These are phyloP conservation scores for Fusarium mundagurra DNA, from an alignment of 2,329 filamentous ascomycete species.

Conservation along the genomic window DNA sequence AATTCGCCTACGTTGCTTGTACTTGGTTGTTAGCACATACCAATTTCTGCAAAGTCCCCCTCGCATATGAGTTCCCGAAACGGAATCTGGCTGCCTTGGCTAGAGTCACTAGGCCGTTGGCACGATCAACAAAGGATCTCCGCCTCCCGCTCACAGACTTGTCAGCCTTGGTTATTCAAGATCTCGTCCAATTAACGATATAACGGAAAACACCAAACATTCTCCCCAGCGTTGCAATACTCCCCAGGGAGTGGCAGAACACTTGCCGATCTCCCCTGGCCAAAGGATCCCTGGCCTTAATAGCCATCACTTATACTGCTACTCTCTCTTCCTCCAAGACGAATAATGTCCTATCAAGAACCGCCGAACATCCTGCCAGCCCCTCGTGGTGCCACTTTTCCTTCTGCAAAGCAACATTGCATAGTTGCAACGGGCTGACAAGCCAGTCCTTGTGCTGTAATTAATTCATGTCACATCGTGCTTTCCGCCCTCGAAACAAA, in stretches of 20 bases:
- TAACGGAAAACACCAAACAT: conserved; percentile 29
- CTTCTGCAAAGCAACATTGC: conserved; percentile 33
- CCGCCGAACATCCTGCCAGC: conserved; percentile 26
- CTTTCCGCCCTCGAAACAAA: conserved; percentile 35
- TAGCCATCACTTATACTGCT: conserved; percentile 1
- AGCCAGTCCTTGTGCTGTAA: conserved; percentile 30
- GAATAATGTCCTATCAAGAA: conserved; percentile 22
- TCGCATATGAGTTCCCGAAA: conserved; percentile 16
- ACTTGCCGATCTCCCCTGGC: conserved; percentile 18
- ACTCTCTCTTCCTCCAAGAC: not conserved
- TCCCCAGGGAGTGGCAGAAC: conserved; percentile 16
- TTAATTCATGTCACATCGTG: conserved; percentile 39
- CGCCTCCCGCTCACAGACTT: conserved; percentile 18
- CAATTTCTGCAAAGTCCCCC: conserved; percentile 12
- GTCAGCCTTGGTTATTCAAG: conserved; percentile 11
- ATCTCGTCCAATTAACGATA: conserved; percentile 15
- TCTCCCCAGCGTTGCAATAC: conserved; percentile 21
- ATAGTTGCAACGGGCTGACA: conserved; percentile 28
- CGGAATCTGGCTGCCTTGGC: conserved; percentile 10
- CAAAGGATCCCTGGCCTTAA: conserved; percentile 29
- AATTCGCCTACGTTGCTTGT: conserved; percentile 10
- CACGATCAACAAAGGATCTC: conserved; percentile 29
- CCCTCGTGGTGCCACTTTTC: conserved; percentile 35
- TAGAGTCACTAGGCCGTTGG: not conserved
- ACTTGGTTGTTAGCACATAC: not conserved